These are phyloP conservation scores for Leucocoprinus sp. DNA, from an alignment of 768 basidiomycete species.

Conservation along the genomic window DNA sequence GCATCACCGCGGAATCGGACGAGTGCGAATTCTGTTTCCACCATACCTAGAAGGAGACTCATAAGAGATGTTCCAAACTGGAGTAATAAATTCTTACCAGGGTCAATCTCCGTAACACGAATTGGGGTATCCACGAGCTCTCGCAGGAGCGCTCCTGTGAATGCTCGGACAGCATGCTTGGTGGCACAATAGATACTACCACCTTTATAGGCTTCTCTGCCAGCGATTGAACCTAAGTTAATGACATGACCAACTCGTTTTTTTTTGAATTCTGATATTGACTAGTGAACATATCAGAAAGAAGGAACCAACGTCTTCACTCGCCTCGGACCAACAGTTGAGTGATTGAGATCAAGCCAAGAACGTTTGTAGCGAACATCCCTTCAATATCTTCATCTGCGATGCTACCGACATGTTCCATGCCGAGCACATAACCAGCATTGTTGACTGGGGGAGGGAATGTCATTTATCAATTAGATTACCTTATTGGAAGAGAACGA, in stretches of 20 bases:
- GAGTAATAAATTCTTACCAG: slow-evolving; percentile 40
- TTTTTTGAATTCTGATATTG: slow-evolving; percentile 64
- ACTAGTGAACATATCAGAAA: background rate
- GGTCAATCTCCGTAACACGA: slow-evolving; percentile 90
- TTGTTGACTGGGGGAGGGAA: slow-evolving; percentile 36
- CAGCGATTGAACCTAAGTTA: slow-evolving; percentile 92
- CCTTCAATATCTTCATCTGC: slow-evolving; percentile 69
- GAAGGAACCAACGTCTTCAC: background rate
- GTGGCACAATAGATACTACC: slow-evolving; percentile 93
- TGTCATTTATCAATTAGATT: background rate
- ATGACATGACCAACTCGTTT: slow-evolving; percentile 83
- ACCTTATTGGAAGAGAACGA: background rate
- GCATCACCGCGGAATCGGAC: slow-evolving; percentile 85
- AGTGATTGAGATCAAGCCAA: slow-evolving; percentile 78
- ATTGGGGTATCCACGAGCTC: slow-evolving; percentile 92
- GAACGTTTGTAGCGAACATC: slow-evolving; percentile 77
- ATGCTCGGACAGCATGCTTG: slow-evolving; percentile 80
- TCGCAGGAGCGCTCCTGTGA: slow-evolving; percentile 70
- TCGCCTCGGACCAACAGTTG: slow-evolving; percentile 61
- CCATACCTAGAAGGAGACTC: slow-evolving; percentile 23
- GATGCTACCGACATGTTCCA: slow-evolving; percentile 81
- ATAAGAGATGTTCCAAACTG: slow-evolving; percentile 13
- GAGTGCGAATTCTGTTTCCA: slow-evolving; percentile 77
- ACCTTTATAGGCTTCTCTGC: slow-evolving; percentile 79
- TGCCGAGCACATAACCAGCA: slow-evolving; percentile 86